Evolutionary conservation across 2,329 filamentous ascomycete species (phyloP), one percentile per base, ranked within the genome.

Genomic region (Sporothrix brunneoviolacea): DNA sequence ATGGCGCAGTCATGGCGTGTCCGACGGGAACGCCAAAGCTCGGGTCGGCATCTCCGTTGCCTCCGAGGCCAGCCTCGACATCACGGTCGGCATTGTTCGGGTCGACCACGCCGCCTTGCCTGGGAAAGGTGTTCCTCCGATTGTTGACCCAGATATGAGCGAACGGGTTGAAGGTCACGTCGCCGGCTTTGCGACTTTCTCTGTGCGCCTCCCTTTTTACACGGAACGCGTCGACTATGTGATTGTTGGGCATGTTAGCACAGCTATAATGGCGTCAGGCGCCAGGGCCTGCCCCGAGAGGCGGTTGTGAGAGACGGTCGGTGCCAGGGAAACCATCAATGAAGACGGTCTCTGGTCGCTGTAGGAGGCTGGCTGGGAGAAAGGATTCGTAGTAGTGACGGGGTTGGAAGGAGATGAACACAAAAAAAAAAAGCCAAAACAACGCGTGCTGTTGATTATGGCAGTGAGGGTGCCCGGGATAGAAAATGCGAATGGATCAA

Each of bases 201-300:
- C 55, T 64, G 53, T 71, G 70, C 52, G 74, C 74, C 51, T 65
- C 62, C 53, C 68, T 66, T 64, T 70, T 76, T 55, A 71, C 68
- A 47, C 62, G 64, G 57, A 66, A 71, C 37, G 66, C 62, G 56
- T 76, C 76, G 66, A 74, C 73, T 76, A 62, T 40, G n/a, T 24
- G 12, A 37, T 22, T 22, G 42, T 41, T 45, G 21, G 36, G 8
- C 53, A 58, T 57, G 51, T 58, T 54, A 55, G 56, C 41, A 13
- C 12, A 27, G 22, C 15, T 28, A 39, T 36, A 19, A 13, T 45
- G 42, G 28, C 24, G 30, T 33, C 16, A 13, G 8, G 36, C 16
- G 33, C 39, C 35, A 22, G n/a, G 30, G 44, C 35, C 44, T 39
- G 43, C 44, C 44, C 37, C 44, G 18, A 38, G 35, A 43, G 42